Evolutionary conservation across 2,329 filamentous ascomycete species (phyloP), one percentile per base, ranked within the genome.

Genomic region (Diaporthe vexans): DNA sequence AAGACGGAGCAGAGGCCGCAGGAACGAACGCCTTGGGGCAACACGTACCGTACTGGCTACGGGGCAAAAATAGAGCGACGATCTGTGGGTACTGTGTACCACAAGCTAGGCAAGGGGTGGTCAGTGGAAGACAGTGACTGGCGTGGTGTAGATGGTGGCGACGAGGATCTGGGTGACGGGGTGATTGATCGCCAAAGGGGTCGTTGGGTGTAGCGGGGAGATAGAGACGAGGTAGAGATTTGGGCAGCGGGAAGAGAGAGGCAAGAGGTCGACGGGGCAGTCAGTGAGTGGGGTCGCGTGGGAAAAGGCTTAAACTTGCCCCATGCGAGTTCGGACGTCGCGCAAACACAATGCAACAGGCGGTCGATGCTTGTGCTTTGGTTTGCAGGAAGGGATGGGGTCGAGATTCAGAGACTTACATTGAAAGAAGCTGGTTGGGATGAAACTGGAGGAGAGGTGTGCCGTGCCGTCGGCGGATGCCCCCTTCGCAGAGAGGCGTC

Each of bases 381-480:
- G 48, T 33, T 43, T 54, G 48, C 63, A 13, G 15, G 63, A 54
- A 19, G 57, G 59, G 52, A 21, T 11, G 54, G 54, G 61, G 35
- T 26, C 8, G 46, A 26, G 51, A 57, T 69, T 73, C 71, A 69
- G 71, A 71, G 68, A 69, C 71, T 57, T 40, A 56, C 33, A 58
- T 29, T 69, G 61, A 73, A 73, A 69, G 71, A 73, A 73, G 54
- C 59, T 68, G 71, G 48, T 69, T 58, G 71, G 63, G 71, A 69
- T 73, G 71, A 73, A 73, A 73, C 71, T 73, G 51, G 71, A 72
- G 57, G 57, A 61, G 69, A 63, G 46, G 37, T 63, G 70, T 72
- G 57, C 69, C 69, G 69, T 51, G 57, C 46, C 63, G 63, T 68
- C 70, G 70, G 69, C 70, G 57, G 57, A 26, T 56, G 17, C 69